These are phyloP conservation scores for Yarrowia sp. DNA, from an alignment of 805 yeast genomes.

Conservation along the genomic window DNA sequence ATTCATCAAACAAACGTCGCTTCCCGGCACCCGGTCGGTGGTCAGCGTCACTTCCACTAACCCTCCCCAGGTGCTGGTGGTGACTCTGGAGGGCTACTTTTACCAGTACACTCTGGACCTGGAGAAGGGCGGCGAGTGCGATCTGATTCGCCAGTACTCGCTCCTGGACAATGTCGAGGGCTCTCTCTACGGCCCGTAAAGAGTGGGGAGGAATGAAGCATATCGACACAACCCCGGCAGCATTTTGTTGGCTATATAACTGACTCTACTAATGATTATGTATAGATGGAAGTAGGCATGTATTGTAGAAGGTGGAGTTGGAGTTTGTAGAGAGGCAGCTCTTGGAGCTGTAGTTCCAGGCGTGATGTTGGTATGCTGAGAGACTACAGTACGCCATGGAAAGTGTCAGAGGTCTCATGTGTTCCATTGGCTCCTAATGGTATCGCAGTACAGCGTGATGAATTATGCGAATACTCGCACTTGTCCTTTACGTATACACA, in stretches of 20 bases:
- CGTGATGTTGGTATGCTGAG: too few species aligned
- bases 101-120: slow-evolving; percentile 83
- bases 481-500: too few species aligned
- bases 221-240: background rate
- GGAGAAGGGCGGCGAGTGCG: slow-evolving; percentile 92
- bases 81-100: slow-evolving; percentile 81
- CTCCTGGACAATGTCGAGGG: slow-evolving; percentile 48
- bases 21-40: slow-evolving; percentile 56
- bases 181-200: slow-evolving; percentile 19
- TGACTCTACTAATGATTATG: slow-evolving; percentile 26
- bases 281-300: background rate
- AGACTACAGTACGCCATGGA: too few species aligned
- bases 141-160: slow-evolving; percentile 73
- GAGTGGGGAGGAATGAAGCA: background rate
- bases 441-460: too few species aligned
- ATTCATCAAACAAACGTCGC: slow-evolving; percentile 60
- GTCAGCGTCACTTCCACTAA: slow-evolving; percentile 51
- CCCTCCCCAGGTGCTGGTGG: slow-evolving; percentile 61
- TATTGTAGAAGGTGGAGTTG: too few species aligned
- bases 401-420: too few species aligned
- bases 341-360: too few species aligned
- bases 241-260: slow-evolving; percentile 32
- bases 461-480: too few species aligned
- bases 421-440: too few species aligned
- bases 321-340: too few species aligned